Base-by-base conservation (phyloP, 2,329 filamentous ascomycete species). In the Coleophoma eucalyptorum region DNA sequence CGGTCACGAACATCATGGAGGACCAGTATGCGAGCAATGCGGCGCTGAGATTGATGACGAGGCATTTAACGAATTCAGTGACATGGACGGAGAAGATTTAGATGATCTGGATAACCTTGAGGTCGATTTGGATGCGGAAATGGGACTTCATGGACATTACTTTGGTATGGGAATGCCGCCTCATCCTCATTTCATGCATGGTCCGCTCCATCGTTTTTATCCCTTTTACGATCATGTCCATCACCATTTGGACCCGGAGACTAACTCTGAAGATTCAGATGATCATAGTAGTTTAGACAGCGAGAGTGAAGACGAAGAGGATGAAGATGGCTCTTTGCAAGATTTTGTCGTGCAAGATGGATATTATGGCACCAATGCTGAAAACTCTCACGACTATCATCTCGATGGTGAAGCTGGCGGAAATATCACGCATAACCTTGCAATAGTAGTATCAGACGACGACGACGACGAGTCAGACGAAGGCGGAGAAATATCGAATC, bases 1-100 rank as follows among this genome's bases (percentile, higher is more conserved):
- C 65, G 67, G 74, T 8, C 80, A 79, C 75, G 85, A 88, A 64
- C 70, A 87, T 43, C 80, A 83, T 61, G 81, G 83, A 41, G 79
- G 80, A 4, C 56, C 50, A 57, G 65, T 59, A 3, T 89, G 84
- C 58, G 55, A 62, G 19, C 69, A 73, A 18, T 88, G 84, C 51
- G 75, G 78, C 46, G 79, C 77, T 48, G 72, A 74, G 46, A 69
- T 74, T 19, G 74, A 77, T 65, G 48, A 67, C 66, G 51, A 66
- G 59, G 20, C 69, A 62, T 59, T 68, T 61, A 43, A 62, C 67
- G 66, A 67, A 59, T 73, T 72, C 58, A 76, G 69, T 50, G 73
- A 73, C 49, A 69, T 70, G 54, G 75, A 69, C 49, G 72, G 72
- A 34, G 60, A 75, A 58, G 62, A 43, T 18, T 31, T 21, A 20